Evolutionary conservation across 2,329 filamentous ascomycete species (phyloP).

Genomic region (Ploettnerulaceae sp.): DNA sequence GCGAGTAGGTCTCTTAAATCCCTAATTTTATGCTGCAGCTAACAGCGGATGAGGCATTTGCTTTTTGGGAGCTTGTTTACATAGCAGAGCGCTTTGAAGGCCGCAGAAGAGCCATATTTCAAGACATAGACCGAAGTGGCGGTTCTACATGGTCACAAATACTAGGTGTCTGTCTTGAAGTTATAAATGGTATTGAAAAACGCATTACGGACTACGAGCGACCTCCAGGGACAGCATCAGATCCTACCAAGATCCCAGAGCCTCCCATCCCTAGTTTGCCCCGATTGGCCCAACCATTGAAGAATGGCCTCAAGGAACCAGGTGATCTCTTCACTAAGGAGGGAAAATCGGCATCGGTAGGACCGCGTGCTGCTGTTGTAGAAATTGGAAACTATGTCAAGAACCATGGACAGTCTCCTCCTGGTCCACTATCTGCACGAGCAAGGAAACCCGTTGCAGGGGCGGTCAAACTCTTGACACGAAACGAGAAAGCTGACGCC

Average conservation of each 20-base stretch:
- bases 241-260: slow-evolving; percentile 15
- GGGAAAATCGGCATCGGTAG: slow-evolving; percentile 17
- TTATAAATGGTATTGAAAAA: slow-evolving; percentile 61
- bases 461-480: slow-evolving; percentile 35
- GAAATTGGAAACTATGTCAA: slow-evolving; percentile 29
- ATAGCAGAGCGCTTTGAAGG: slow-evolving; percentile 71
- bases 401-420: slow-evolving; percentile 28
- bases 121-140: slow-evolving; percentile 78
- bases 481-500: slow-evolving; percentile 50
- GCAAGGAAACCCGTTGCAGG: slow-evolving; percentile 41
- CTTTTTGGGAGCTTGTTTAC: slow-evolving; percentile 83
- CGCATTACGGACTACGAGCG: slow-evolving; percentile 60
- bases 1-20: slow-evolving; percentile 49
- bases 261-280: slow-evolving; percentile 23
- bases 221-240: slow-evolving; percentile 24
- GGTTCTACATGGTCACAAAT: slow-evolving; percentile 81
- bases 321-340: slow-evolving; percentile 29
- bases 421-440: slow-evolving; percentile 26
- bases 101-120: slow-evolving; percentile 73
- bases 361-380: slow-evolving; percentile 20
- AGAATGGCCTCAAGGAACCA: slow-evolving; percentile 22
- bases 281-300: slow-evolving; percentile 26
- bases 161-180: slow-evolving; percentile 61
- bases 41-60: slow-evolving; percentile 57
- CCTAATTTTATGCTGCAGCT: slow-evolving; percentile 11